phyloP scores from a whole-genome alignment of 345 rosid species.

The Capsella bursapastoris region DNA sequence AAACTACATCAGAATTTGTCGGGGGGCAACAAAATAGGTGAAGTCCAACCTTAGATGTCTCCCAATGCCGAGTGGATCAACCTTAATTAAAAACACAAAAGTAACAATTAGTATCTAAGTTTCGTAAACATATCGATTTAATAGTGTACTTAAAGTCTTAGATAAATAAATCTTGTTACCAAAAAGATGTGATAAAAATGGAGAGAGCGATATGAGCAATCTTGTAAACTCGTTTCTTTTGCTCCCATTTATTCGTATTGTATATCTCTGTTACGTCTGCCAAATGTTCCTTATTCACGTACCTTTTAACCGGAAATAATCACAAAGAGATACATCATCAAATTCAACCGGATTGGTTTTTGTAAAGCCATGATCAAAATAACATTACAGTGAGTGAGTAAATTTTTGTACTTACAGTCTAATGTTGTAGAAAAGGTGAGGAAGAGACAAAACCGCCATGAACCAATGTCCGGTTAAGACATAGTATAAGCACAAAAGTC shows the following conservation, averaged over 20 bases:
- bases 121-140: background rate
- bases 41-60: constrained; percentile 37
- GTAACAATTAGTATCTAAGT: background rate
- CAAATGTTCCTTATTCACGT: constrained; percentile 62
- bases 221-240: constrained; percentile 80
- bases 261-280: constrained; percentile 93
- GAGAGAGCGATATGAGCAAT: constrained; percentile 66
- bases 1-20: constrained; percentile 12
- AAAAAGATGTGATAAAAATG: constrained; percentile 73
- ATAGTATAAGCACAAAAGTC: constrained; percentile 55
- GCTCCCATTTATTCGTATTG: constrained; percentile 78
- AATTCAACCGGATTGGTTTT: background rate
- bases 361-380: no score
- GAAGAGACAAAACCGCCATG: constrained; percentile 60
- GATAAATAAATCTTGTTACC: constrained; percentile 51
- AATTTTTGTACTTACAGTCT: constrained; percentile 52
- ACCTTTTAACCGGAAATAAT: constrained; percentile 50
- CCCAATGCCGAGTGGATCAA: constrained; percentile 45
- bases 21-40: constrained; percentile 12
- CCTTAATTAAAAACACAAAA: constrained; percentile 26
- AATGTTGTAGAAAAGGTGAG: constrained; percentile 66
- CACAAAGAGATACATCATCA: background rate
- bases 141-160: background rate
- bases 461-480: constrained; percentile 73
- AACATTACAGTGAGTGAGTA: background rate